Base-by-base conservation (phyloP, 2,329 filamentous ascomycete genomes). In the Phaeomoniella chlamydospora region DNA sequence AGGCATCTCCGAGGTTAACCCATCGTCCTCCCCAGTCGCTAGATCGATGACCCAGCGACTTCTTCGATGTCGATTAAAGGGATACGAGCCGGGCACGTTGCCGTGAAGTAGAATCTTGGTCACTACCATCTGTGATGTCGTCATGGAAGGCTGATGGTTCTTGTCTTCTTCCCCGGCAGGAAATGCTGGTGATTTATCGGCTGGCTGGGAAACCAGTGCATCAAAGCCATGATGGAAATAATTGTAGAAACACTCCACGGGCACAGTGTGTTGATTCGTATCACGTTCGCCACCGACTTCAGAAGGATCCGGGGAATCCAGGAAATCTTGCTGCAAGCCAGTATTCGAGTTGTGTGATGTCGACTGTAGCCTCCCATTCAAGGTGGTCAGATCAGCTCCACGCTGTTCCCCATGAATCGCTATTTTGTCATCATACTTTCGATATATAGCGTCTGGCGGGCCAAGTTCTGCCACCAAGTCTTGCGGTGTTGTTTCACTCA, bases 151-250 rank as follows among this genome's bases (percentile, higher is more conserved):
- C 15, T 10, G 29, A 29, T 26, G 15, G 30, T 14, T 15, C 26
- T 3, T 29, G 17, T 19, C 15, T 13, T 12, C 26, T 12, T 22
- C 22, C 4, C 17, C 29, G 12, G 35, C 34, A 5, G 77, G 80
- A 0, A 80, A 77, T 4, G 65, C 63, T 15, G 72, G 72, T 0
- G 80, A 82, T 3, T 79, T 66, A 4, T 68, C 53, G 0, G 73
- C 74, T 1, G 83, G 80, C 18, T 77, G 75, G 1, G 88, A 93
- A n/a, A 98, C 72, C 4, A 96, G 68, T 6, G 94, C 72, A 55
- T 98, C 90, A 51, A 98, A 92, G 2, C 90, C 90, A 42, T 94
- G 78, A 45, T 88, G 80, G 53, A 94, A 98, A 55, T 98, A 98
- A 55, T 96, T 96, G 59, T 90, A 94, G 54, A 96, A 98, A 44